A percentile compares a stretch with the other conserved stretches of the same genome.
phyloP scores from a whole-genome alignment of 306 rosid species.

The Casuarina cunninghamiana region DNA sequence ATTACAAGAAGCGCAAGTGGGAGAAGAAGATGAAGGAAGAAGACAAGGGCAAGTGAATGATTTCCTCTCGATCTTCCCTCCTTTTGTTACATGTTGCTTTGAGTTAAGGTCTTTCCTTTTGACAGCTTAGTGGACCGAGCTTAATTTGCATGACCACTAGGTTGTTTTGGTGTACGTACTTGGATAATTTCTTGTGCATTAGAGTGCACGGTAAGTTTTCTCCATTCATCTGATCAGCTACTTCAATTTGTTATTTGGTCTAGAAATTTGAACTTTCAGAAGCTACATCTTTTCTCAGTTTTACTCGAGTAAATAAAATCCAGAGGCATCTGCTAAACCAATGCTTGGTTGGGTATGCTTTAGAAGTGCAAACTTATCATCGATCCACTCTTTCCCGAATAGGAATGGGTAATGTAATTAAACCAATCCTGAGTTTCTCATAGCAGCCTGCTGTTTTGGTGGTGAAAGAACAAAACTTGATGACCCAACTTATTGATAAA shows the following conservation, averaged over 20 bases:
- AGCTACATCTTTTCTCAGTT: neutral
- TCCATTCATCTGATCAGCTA: neutral
- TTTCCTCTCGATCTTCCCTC: conserved; percentile 20
- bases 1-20: conserved; percentile 83
- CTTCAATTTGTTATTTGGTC: neutral
- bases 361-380: neutral
- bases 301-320: too few species aligned
- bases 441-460: neutral
- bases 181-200: conserved; percentile 1
- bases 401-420: too few species aligned
- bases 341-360: neutral
- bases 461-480: neutral
- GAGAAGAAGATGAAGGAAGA: conserved; percentile 97
- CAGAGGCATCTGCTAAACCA: too few species aligned
- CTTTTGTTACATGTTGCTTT: neutral
- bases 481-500: neutral
- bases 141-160: neutral
- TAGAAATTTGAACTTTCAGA: neutral
- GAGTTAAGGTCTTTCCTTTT: neutral
- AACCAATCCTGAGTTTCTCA: neutral
- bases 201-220: neutral
- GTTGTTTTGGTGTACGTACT: neutral
- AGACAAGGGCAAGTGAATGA: conserved; percentile 55
- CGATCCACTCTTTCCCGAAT: too few species aligned
- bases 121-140: neutral